Evolutionary conservation across 192 early-diverging fungal species (phyloP), one percentile per base, ranked within the genome.

Genomic region (Lobosporangium transversale): DNA sequence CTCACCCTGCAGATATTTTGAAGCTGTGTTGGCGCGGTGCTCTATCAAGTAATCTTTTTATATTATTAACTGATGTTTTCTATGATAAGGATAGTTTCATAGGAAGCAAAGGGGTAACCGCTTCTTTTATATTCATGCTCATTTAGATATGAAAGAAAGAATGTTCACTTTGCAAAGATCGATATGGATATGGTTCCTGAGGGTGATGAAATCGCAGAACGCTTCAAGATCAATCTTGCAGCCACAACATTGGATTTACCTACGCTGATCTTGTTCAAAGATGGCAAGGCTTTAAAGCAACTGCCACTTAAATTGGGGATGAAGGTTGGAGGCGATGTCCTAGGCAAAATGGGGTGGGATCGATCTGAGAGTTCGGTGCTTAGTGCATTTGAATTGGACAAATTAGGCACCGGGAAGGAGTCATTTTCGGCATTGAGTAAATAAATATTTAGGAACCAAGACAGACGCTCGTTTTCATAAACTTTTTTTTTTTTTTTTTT

Each of bases 171-270:
- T 71, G 86, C 79, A 6, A 85, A 85, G 61, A 75, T 87, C 31
- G 84, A 85, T 59, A 70, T 87, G 48, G 86, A 87, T 40, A 1
- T 78, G 20, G 80, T 79, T 27, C 53, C 80, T 29, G 78, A 82
- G 18, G 71, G 58, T 14, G 63, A 75, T 32, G 18, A 27, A 29
- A 53, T 87, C 32, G 82, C 84, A 8, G 56, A 78, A 23, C 75
- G 82, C 44, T 85, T 81, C 63, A 70, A 75, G 35, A 74, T 87
- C 42, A 84, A 78, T 49, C 50, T 81, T 49, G 80, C 74, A 26
- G 79, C 86, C 1, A 80, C 86, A 3, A 82, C 81, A 7, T 66
- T 87, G 42, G 86, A 87, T 66, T 42, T 87, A 1, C 86, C 86
- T 31, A 84, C 86, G 3, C 47, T 87, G 29, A 75, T 85, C 29